Evolutionary conservation across 2,329 filamentous ascomycete species (phyloP).

Genomic region (Beauveria rudraprayagi): DNA sequence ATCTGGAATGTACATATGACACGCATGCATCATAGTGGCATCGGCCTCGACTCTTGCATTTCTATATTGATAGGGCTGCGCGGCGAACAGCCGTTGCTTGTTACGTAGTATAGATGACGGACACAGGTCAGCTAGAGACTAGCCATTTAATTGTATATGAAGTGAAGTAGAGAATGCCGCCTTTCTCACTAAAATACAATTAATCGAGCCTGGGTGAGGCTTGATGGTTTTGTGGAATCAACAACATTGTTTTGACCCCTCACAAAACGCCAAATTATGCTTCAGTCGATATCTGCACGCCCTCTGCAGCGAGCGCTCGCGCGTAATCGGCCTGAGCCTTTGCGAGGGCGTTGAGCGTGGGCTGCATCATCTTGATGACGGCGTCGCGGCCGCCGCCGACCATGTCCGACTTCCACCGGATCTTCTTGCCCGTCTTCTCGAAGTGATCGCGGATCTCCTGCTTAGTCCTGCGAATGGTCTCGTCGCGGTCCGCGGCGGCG

Average conservation of each 20-base stretch:
- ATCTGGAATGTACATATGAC: background rate
- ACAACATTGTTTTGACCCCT: too few relatives aligned
- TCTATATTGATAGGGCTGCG: background rate
- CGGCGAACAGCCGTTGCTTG: background rate
- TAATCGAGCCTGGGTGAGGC: background rate
- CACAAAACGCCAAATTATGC: constrained; percentile 13
- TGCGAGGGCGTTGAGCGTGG: constrained; percentile 62
- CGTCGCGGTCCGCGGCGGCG: constrained; percentile 66
- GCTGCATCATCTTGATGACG: constrained; percentile 68
- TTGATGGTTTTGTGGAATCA: background rate
- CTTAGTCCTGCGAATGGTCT: constrained; percentile 58
- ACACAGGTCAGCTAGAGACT: background rate
- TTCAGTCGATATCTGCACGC: constrained; percentile 40
- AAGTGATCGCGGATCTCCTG: constrained; percentile 63
- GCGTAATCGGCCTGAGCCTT: constrained; percentile 65
- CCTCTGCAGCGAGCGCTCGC: constrained; percentile 59
- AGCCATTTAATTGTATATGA: constrained; percentile 9
- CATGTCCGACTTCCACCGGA: constrained; percentile 58
- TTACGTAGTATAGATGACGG: background rate
- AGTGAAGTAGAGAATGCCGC: background rate
- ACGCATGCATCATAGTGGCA: background rate
- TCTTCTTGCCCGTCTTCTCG: constrained; percentile 64
- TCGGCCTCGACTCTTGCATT: background rate
- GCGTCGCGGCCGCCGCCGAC: constrained; percentile 69
- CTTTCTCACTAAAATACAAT: background rate